Percentiles rank a stretch among this genome's conserved stretches.
phyloP scores from a whole-genome alignment of 805 yeast species.

The Starmerella bacillaris region DNA sequence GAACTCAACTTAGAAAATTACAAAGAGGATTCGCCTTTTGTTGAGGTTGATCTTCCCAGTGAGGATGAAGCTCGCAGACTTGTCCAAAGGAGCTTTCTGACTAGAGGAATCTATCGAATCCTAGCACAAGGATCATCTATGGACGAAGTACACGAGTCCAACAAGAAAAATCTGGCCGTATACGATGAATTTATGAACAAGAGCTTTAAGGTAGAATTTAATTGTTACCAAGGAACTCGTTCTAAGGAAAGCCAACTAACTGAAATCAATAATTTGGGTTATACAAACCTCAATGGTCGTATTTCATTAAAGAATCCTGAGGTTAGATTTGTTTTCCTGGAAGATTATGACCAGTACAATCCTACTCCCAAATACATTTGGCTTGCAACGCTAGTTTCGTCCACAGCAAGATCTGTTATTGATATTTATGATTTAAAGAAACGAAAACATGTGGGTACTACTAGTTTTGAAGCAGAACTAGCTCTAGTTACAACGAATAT shows the following conservation, averaged over 20 bases:
- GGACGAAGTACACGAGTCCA: slow-evolving; percentile 39
- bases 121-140: slow-evolving; percentile 56
- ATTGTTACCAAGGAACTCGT: slow-evolving; percentile 58
- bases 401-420: slow-evolving; percentile 43
- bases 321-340: slow-evolving; percentile 50
- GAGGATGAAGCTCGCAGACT: slow-evolving; percentile 51
- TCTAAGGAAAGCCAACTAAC: slow-evolving; percentile 33
- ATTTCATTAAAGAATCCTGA: slow-evolving; percentile 66
- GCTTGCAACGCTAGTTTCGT: slow-evolving; percentile 64
- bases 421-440: slow-evolving; percentile 68
- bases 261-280: slow-evolving; percentile 54
- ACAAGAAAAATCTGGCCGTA: slow-evolving; percentile 20
- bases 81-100: slow-evolving; percentile 48
- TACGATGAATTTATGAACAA: slow-evolving; percentile 28
- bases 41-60: slow-evolving; percentile 44
- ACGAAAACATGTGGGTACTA: slow-evolving; percentile 82
- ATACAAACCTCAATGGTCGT: slow-evolving; percentile 51
- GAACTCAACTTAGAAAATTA: slow-evolving; percentile 42
- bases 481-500: slow-evolving; percentile 75
- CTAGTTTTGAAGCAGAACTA: slow-evolving; percentile 89
- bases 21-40: slow-evolving; percentile 44
- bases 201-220: slow-evolving; percentile 61
- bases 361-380: slow-evolving; percentile 37
- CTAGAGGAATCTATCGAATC: slow-evolving; percentile 62
- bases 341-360: slow-evolving; percentile 41